Evolutionary conservation across 306 rosid genomes (phyloP), one percentile per base, ranked within the genome.

Genomic region (Citrullus mucosospermus): DNA sequence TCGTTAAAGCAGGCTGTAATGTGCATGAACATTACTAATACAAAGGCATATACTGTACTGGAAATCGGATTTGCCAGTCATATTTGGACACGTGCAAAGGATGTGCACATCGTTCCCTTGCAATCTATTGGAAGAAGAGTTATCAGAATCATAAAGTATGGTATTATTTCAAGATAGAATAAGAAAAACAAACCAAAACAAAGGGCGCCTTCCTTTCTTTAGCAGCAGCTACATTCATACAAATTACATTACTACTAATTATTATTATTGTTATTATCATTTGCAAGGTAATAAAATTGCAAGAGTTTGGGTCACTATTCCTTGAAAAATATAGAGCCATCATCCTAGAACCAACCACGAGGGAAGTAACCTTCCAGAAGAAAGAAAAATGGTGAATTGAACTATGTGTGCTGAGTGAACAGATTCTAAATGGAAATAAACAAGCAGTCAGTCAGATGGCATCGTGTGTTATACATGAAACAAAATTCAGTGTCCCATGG

Each of bases 371-470:
- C 77, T 72, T 72, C 11, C 39, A 53, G 46, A 9, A 30, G 61
- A 28, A 73, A 51, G 34, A 22, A 32, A 73, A 32, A 30, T 17
- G 4, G 78, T 16, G 60, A 53, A 54, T 32, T 74, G 63, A 25
- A 51, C 48, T 30, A 74, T 30, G 62, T 15, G 78, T 16, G 78
- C 13, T 8, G 59, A 53, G 46, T 6, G 32, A 53, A 53, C 46
- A 73, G 77, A 73, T 51, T 73, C 78, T 53, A 54, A 51, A 15
- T 74, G 63, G 11, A 74, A 74, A 74, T 53, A 74, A 74, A 72
- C 60, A 73, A 48, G 59, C 39, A 73, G 77, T 22, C 39, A 73
- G 77, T 22, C 41, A 50, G 41, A 46, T 16, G 78, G 18, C 41
- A 46, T 48, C 61, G 54, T 70, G 76, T 70, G 76, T 70, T 70